Evolutionary conservation across 257 asterid species (phyloP), one percentile per base, ranked within the genome.

Genomic region (Jasminum sambac): DNA sequence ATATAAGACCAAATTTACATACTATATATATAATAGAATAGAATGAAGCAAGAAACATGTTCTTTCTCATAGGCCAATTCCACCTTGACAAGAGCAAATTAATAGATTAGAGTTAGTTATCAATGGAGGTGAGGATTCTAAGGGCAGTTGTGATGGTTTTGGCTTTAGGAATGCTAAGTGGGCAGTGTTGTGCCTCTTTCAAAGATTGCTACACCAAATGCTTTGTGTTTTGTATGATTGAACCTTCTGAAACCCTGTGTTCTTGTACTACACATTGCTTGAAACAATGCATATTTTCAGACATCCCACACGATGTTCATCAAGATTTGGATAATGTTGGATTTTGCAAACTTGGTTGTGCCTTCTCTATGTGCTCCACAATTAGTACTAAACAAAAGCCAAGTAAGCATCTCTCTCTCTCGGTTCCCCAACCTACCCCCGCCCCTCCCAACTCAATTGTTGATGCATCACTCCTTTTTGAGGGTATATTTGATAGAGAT

Each of bases 301-400:
- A 77, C 48, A 36, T 66, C 68, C 36, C 84, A 42, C 67, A 42
- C 11, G 73, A 0, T 10, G 67, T 59, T 4, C 39, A 58, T 43
- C 10, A 75, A 25, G 83, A 76, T 57, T 64, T 84, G 0, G 74
- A 77, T 69, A 84, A 78, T 79, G 81, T 77, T 0, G 87, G 79
- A 26, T 90, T 89, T 84, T 93, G 98, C 89, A 87, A 87, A 72
- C 92, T 93, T 0, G 97, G 98, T 13, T 90, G 98, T 67, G 97
- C 98, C 64, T 82, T 89, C 64, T 84, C 97, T 58, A 81, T 48
- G 70, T 93, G 98, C 87, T 90, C 96, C 38, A 11, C 60, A 64
- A 67, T 90, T 44, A 93, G 92, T 88, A 69, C 90, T 37, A 84
- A 76, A 73, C 83, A 43, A 67, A 78, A 78, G 11, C 97, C 97